Conservation (phyloP, 1,139 yeast species). For the Diutina ranongensis region DNA sequence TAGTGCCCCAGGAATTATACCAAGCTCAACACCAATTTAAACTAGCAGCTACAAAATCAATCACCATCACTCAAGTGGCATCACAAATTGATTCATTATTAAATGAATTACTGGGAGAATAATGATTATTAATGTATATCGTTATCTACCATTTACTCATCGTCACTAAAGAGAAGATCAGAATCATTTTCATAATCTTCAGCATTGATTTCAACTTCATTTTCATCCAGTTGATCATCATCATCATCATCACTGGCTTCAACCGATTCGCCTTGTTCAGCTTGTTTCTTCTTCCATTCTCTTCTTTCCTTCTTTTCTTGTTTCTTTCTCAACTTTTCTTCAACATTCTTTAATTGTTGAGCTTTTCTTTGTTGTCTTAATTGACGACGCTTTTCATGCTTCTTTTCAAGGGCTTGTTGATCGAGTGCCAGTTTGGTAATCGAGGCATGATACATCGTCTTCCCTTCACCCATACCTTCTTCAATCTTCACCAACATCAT, state of each 20-base stretch:
- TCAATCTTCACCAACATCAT: conserved; percentile 76
- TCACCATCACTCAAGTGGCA: conserved; percentile 20
- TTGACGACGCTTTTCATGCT: conserved; percentile 50
- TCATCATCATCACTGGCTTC: conserved; percentile 14
- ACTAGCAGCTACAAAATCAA: conserved; percentile 17
- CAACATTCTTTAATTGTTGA: conserved; percentile 70
- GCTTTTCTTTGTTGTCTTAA: conserved; percentile 64
- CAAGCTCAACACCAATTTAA: conserved; percentile 28
- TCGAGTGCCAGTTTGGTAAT: conserved; percentile 55
- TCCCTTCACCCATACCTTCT: conserved; percentile 75
- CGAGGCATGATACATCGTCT: conserved; percentile 71
- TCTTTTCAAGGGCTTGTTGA: conserved; percentile 48
- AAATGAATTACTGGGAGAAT: neutral
- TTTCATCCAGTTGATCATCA: conserved; percentile 13
- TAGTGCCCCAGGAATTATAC: conserved; percentile 33
- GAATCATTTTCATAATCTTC: conserved; percentile 38
- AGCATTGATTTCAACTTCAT: conserved; percentile 26
- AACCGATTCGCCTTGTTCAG: conserved; percentile 17
- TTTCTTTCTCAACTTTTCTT: conserved; percentile 63
- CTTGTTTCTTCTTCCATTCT: conserved; percentile 34
- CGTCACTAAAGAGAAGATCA: conserved; percentile 28
- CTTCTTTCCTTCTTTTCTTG: conserved; percentile 66
- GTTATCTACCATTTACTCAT: neutral
- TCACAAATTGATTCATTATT: conserved; percentile 12
- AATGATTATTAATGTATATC: no score